These are phyloP conservation scores for Tritrichomonas musculus DNA, from an alignment of 208 protist genomes.

Conservation along the genomic window DNA sequence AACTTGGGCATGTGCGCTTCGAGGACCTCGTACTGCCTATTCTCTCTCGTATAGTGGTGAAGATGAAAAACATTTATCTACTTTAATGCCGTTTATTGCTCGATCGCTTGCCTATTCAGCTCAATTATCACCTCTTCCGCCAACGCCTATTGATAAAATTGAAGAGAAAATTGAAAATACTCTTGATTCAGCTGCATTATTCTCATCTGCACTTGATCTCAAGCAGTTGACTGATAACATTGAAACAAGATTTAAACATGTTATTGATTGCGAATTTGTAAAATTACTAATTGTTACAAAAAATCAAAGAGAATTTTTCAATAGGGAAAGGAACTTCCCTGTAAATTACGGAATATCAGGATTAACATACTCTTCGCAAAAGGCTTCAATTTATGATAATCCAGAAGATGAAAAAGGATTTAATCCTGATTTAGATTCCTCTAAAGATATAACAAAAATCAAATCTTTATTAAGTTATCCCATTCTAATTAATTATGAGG, in stretches of 20 bases:
- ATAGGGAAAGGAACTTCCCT: no score
- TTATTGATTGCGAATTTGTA: neutral
- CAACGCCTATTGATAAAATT: neutral
- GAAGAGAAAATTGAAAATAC: neutral
- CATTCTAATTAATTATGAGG: no score
- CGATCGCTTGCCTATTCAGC: neutral
- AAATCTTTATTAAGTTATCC: no score
- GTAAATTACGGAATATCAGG: no score
- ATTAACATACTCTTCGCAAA: no score
- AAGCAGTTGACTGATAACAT: neutral
- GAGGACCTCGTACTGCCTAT: neutral
- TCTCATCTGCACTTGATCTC: neutral
- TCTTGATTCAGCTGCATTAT: neutral
- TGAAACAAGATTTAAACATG: neutral
- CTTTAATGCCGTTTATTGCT: slow-evolving; percentile 2
- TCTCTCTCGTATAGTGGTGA: neutral
- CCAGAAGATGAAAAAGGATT: no score
- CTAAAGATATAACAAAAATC: no score
- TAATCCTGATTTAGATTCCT: no score
- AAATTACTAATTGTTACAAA: neutral
- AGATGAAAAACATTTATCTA: neutral
- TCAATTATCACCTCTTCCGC: neutral
- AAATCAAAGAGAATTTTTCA: neutral
- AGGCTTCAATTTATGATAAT: no score
- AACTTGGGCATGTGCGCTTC: neutral